Conservation (phyloP, 805 yeast species). For the Pichia nakasei region DNA sequence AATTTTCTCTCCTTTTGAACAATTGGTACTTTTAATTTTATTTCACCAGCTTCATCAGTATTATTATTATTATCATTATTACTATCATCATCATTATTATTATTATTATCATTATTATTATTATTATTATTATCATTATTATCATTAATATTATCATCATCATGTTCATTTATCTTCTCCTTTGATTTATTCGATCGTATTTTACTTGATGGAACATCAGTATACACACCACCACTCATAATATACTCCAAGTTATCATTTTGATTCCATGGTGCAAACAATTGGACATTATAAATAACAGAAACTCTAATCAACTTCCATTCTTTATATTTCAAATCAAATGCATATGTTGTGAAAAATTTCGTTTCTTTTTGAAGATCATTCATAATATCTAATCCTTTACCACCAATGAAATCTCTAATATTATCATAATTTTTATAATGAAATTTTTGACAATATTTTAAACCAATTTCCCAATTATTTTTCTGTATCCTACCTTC, state of each 20-base stretch:
- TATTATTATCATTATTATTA: background rate
- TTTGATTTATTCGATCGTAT: background rate
- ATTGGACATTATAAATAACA: background rate
- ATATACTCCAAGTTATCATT: background rate
- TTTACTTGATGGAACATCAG: background rate
- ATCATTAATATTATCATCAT: background rate
- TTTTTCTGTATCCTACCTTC: background rate
- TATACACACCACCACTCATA: constrained; percentile 3
- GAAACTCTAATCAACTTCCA: constrained; percentile 1
- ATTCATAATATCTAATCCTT: background rate
- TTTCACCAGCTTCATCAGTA: too few species aligned
- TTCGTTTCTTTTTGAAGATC: background rate
- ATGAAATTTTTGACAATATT: background rate
- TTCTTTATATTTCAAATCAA: background rate
- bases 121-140: background rate
- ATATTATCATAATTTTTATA: constrained; percentile 1
- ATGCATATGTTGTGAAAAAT: background rate
- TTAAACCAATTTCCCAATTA: constrained; percentile 1
- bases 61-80: background rate
- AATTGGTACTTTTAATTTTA: too few species aligned
- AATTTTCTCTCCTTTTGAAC: too few species aligned
- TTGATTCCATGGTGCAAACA: constrained; percentile 5
- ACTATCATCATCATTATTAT: background rate
- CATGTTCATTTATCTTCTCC: background rate
- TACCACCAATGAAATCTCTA: background rate